A percentile compares a stretch with the other conserved stretches of the same genome.
Evolutionary conservation across 768 basidiomycete genomes (phyloP).

Genomic region (Auricularia cornea): DNA sequence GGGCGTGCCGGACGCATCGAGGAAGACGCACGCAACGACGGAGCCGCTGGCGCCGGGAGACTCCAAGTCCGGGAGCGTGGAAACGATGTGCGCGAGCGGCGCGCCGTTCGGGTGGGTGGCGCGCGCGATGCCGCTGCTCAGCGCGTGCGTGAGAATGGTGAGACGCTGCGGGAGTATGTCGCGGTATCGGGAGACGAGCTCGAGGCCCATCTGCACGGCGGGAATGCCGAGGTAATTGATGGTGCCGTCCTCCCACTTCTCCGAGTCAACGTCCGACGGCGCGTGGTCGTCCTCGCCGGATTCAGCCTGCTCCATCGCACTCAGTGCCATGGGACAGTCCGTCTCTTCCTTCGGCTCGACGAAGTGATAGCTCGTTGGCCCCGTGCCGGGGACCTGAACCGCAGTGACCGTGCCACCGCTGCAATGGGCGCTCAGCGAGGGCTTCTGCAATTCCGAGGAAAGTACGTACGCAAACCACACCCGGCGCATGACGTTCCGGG

Average conservation of each 20-base stretch:
- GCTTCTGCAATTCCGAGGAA: conserved; percentile 42
- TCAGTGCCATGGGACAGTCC: neutral
- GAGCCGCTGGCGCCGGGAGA: conserved; percentile 53
- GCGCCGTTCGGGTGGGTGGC: conserved; percentile 48
- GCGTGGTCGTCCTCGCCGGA: neutral
- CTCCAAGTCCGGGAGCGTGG: conserved; percentile 50
- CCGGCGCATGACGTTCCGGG: conserved; percentile 17
- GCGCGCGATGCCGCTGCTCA: conserved; percentile 45
- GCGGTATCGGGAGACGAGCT: conserved; percentile 68
- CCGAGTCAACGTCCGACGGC: neutral
- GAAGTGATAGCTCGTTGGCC: neutral
- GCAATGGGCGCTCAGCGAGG: conserved; percentile 31
- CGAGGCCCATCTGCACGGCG: conserved; percentile 68
- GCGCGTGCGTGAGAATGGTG: conserved; percentile 56
- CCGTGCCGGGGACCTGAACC: conserved; percentile 70
- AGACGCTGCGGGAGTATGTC: conserved; percentile 72
- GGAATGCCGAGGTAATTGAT: conserved; percentile 74
- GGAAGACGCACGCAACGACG: conserved; percentile 7
- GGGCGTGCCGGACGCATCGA: conserved; percentile 24
- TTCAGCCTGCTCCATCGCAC: neutral
- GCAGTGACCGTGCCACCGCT: conserved; percentile 73
- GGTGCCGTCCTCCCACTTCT: conserved; percentile 59
- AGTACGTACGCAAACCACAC: neutral
- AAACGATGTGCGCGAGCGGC: conserved; percentile 66
- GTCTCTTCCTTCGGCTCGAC: neutral